Conservation (phyloP, 768 basidiomycete genomes). For the Podaxis mareebaensis region DNA sequence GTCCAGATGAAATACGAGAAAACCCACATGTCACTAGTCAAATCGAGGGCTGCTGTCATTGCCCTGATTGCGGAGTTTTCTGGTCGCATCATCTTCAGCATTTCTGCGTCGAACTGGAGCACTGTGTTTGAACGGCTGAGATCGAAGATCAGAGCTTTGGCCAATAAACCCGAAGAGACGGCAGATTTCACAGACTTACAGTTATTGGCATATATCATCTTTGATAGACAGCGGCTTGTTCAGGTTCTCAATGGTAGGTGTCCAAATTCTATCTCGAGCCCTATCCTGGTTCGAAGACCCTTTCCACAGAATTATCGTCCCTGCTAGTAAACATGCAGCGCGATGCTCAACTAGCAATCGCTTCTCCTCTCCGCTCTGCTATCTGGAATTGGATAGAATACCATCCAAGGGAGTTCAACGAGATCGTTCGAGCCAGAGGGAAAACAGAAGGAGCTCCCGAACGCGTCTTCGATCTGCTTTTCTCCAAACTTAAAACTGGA, state of each 20-base stretch:
- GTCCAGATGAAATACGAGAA: constrained; percentile 52
- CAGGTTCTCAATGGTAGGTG: constrained; percentile 67
- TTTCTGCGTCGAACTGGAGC: constrained; percentile 87
- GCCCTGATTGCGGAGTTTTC: constrained; percentile 68
- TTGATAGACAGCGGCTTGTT: constrained; percentile 69
- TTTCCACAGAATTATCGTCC: constrained; percentile 66
- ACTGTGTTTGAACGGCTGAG: constrained; percentile 73
- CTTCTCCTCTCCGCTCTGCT: constrained; percentile 70
- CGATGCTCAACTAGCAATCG: constrained; percentile 71
- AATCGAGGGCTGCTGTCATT: constrained; percentile 55
- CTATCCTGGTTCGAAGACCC: constrained; percentile 1
- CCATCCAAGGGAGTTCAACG: constrained; percentile 77
- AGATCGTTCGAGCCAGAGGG: constrained; percentile 61
- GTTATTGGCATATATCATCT: constrained; percentile 73
- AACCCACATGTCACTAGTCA: constrained; percentile 61
- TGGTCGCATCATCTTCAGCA: constrained; percentile 79
- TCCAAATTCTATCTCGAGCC: constrained; percentile 1
- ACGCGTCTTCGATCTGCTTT: constrained; percentile 81
- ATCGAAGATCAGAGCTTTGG: constrained; percentile 66
- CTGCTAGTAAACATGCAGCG: constrained; percentile 80
- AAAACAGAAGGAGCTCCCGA: constrained; percentile 82
- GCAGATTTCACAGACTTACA: constrained; percentile 76
- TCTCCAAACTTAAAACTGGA: constrained; percentile 44
- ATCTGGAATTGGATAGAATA: constrained; percentile 91
- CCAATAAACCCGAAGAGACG: constrained; percentile 37